Evolutionary conservation across 2,329 filamentous ascomycete genomes (phyloP).

Genomic region (Diaporthe sp.): DNA sequence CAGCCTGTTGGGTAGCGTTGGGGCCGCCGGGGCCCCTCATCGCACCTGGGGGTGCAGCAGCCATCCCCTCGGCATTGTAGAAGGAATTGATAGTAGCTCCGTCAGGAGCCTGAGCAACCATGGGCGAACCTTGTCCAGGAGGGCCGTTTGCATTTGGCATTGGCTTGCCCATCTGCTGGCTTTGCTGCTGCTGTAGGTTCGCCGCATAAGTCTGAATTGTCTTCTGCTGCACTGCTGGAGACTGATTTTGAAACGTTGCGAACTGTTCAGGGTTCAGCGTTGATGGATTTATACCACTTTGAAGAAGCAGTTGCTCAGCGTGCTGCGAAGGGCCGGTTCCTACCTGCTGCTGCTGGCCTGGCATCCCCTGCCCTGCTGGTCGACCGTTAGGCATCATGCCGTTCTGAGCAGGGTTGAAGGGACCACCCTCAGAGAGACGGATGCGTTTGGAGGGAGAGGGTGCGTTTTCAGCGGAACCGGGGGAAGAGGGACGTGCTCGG

Average conservation of each 20-base stretch:
- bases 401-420: slow-evolving; percentile 79
- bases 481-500: slow-evolving; percentile 84
- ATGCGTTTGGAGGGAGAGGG: slow-evolving; percentile 93
- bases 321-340: slow-evolving; percentile 65
- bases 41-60: slow-evolving; percentile 60
- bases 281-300: slow-evolving; percentile 82
- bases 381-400: slow-evolving; percentile 82
- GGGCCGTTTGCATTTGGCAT: slow-evolving; percentile 82
- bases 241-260: slow-evolving; percentile 70
- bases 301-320: slow-evolving; percentile 67
- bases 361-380: slow-evolving; percentile 77
- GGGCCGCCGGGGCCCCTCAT: slow-evolving; percentile 68
- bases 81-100: slow-evolving; percentile 68
- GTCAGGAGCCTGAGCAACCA: slow-evolving; percentile 83
- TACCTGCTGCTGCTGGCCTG: slow-evolving; percentile 74
- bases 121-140: slow-evolving; percentile 83
- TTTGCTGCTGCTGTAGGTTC: slow-evolving; percentile 86
- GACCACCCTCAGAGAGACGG: slow-evolving; percentile 80
- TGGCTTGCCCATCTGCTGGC: slow-evolving; percentile 84
- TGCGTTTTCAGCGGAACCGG: slow-evolving; percentile 86
- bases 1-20: slow-evolving; percentile 62
- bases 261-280: slow-evolving; percentile 83
- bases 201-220: slow-evolving; percentile 90
- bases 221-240: slow-evolving; percentile 79
- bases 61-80: slow-evolving; percentile 76